Percentiles rank a stretch among this genome's conserved stretches.
phyloP scores from a whole-genome alignment of 2,329 filamentous ascomycete species.

The Fonsecaea monophora region DNA sequence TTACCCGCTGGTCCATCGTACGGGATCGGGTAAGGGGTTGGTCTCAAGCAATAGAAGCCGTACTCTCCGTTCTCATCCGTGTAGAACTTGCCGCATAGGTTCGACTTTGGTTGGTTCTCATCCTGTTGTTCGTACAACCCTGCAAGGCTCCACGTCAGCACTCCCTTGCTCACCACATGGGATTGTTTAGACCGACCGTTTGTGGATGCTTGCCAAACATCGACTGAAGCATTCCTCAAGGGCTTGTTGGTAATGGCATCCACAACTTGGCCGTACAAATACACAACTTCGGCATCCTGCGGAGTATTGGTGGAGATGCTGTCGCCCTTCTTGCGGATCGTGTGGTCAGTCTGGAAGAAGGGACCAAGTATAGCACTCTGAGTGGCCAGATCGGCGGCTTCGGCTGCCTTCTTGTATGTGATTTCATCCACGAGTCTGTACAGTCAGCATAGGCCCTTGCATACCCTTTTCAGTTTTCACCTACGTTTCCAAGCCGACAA shows the following conservation, averaged over 20 bases:
- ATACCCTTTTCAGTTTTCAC: slow-evolving; percentile 30
- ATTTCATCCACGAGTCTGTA: slow-evolving; percentile 76
- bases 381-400: slow-evolving; percentile 64
- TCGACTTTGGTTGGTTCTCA: slow-evolving; percentile 71
- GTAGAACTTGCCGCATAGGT: slow-evolving; percentile 74
- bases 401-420: slow-evolving; percentile 68
- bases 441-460: slow-evolving; percentile 19
- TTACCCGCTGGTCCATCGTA: slow-evolving; percentile 65
- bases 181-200: slow-evolving; percentile 59
- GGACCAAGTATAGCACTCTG: slow-evolving; percentile 82
- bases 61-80: slow-evolving; percentile 72
- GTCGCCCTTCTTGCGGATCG: slow-evolving; percentile 71
- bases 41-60: slow-evolving; percentile 66
- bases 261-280: slow-evolving; percentile 69
- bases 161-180: neutral
- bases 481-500: slow-evolving; percentile 65
- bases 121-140: slow-evolving; percentile 76
- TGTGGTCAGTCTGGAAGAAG: slow-evolving; percentile 79
- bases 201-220: slow-evolving; percentile 81
- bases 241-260: slow-evolving; percentile 68
- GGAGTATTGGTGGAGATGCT: slow-evolving; percentile 65
- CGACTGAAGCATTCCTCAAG: slow-evolving; percentile 69
- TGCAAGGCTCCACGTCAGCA: slow-evolving; percentile 8
- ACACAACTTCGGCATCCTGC: slow-evolving; percentile 61
- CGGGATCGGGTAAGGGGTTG: slow-evolving; percentile 64